phyloP scores from a whole-genome alignment of 371 early-diverging fungal species.

The Coemansia sp. region DNA sequence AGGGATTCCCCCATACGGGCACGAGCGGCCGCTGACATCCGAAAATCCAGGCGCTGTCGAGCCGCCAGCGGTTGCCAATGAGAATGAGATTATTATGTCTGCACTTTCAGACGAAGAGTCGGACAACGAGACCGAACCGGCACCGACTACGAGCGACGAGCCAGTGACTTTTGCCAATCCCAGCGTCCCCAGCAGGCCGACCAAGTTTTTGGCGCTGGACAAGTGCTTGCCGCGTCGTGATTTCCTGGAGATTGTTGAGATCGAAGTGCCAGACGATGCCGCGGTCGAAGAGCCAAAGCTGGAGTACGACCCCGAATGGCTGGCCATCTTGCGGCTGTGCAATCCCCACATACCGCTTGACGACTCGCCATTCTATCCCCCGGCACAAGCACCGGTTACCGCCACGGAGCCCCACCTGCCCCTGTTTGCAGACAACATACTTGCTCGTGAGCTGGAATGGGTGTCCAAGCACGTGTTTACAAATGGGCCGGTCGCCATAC shows the following conservation, averaged over 20 bases:
- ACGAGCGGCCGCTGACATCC: neutral
- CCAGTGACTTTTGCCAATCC: conserved; percentile 1
- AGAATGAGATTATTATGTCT: conserved; percentile 38
- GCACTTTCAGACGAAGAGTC: conserved; percentile 20
- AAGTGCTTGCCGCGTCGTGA: conserved; percentile 49
- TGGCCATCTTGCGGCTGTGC: conserved; percentile 49
- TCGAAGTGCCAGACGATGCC: conserved; percentile 16
- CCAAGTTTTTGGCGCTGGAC: conserved; percentile 51
- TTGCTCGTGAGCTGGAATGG: conserved; percentile 37
- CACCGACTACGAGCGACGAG: too few relatives aligned
- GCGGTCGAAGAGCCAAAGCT: conserved; percentile 19
- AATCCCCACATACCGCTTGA: conserved; percentile 32
- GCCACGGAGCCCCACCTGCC: conserved; percentile 2
- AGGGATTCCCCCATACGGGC: conserved; percentile 19
- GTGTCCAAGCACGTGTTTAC: conserved; percentile 27
- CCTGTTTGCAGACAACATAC: conserved; percentile 14
- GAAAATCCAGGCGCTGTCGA: too few relatives aligned
- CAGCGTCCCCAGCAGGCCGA: conserved; percentile 25
- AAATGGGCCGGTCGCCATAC: conserved; percentile 22
- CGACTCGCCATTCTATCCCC: conserved; percentile 19
- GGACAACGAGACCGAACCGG: neutral
- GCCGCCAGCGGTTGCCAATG: conserved; percentile 4
- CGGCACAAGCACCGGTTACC: conserved; percentile 7
- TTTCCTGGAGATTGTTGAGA: conserved; percentile 47
- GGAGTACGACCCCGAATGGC: conserved; percentile 55